phyloP scores from a whole-genome alignment of 2,329 filamentous ascomycete genomes.

The Scedosporium minutisporum region DNA sequence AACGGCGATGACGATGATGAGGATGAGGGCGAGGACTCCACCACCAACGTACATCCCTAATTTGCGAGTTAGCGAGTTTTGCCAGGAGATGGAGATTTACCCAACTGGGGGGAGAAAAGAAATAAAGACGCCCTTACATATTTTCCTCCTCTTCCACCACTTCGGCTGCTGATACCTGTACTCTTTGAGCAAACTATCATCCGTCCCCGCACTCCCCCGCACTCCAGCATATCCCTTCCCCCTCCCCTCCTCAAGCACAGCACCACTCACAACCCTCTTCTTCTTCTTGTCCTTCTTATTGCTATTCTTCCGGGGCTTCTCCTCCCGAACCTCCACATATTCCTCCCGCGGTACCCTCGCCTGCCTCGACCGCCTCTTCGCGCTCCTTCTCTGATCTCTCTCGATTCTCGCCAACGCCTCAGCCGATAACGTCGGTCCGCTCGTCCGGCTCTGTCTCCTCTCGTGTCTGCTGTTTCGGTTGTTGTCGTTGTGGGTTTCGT shows the following conservation, averaged over 20 bases:
- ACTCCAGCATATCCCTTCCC: conserved; percentile 36
- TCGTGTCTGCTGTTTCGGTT: conserved; percentile 21
- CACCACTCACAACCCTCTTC: conserved; percentile 59
- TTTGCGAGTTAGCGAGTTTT: conserved; percentile 22
- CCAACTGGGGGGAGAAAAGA: not conserved
- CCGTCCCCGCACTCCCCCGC: conserved; percentile 37
- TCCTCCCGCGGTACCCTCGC: conserved; percentile 25
- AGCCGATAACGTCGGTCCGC: conserved; percentile 26
- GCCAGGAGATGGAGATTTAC: not conserved
- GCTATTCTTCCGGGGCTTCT: conserved; percentile 9
- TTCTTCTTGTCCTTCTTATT: conserved; percentile 27
- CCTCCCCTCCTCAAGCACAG: conserved; percentile 57
- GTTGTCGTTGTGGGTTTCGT: conserved; percentile 15
- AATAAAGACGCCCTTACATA: conserved; percentile 3
- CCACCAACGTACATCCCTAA: conserved; percentile 48
- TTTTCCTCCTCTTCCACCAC: conserved; percentile 7
- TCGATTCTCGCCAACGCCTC: conserved; percentile 59
- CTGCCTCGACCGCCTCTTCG: conserved; percentile 30
- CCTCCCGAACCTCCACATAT: conserved; percentile 17
- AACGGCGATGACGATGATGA: conserved; percentile 59
- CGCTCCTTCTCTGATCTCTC: conserved; percentile 45
- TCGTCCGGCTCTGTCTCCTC: conserved; percentile 12
- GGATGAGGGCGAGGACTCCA: conserved; percentile 46
- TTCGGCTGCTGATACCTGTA: not conserved
- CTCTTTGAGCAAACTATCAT: conserved; percentile 40